These are phyloP conservation scores for Priceomyces medius DNA, from an alignment of 805 yeast species.

Conservation along the genomic window DNA sequence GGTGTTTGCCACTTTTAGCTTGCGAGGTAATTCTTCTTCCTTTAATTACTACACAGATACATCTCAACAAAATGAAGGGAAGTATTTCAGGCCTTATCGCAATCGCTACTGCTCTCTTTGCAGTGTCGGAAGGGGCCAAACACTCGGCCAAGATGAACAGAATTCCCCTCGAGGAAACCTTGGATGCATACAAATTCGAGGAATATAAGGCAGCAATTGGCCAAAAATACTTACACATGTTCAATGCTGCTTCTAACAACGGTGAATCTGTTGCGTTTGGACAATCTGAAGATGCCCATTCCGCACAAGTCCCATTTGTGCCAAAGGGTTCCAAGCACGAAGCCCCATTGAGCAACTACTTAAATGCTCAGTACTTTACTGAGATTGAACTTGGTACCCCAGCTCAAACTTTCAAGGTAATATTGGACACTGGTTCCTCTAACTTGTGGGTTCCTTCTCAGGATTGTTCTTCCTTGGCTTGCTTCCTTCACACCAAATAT, in stretches of 20 bases:
- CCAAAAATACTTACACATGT: constrained; percentile 56
- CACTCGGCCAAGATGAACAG: constrained; percentile 60
- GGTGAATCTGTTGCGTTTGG: constrained; percentile 22
- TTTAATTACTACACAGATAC: neutral
- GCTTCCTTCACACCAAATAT: constrained; percentile 90
- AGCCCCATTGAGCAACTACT: constrained; percentile 85
- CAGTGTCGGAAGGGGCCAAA: constrained; percentile 47
- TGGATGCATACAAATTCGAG: constrained; percentile 49
- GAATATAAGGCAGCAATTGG: constrained; percentile 60
- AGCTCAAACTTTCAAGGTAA: constrained; percentile 87
- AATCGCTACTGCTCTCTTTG: constrained; percentile 39
- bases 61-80: constrained; percentile 28
- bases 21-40: neutral
- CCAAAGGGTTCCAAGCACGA: constrained; percentile 48
- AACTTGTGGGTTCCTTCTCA: constrained; percentile 94
- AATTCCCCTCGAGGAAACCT: constrained; percentile 55
- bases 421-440: constrained; percentile 94
- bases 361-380: constrained; percentile 95
- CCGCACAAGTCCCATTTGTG: constrained; percentile 47
- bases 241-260: constrained; percentile 29
- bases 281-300: constrained; percentile 12
- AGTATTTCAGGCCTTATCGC: constrained; percentile 40
- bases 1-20: constrained; percentile 8
- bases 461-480: constrained; percentile 91
- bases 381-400: constrained; percentile 93